Conservation (phyloP, 73 alveolate species). For the Symbiodinium pilosum region DNA sequence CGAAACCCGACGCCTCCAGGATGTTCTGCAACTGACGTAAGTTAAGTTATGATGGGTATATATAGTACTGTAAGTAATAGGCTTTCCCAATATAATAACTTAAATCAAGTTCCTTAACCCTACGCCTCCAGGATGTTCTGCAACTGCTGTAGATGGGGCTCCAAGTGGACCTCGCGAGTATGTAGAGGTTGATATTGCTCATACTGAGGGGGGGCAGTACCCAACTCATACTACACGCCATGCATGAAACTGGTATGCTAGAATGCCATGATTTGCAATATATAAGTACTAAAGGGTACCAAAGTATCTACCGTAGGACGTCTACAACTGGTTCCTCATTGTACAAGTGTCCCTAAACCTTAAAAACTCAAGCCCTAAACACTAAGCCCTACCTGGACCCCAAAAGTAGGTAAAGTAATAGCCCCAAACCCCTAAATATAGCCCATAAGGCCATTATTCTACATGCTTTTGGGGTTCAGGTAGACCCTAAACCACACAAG, state of each 20-base stretch:
- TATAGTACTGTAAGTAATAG: too few relatives aligned
- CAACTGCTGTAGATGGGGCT: not conserved
- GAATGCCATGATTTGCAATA: too few relatives aligned
- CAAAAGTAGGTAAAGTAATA: not conserved
- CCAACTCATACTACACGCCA: too few relatives aligned
- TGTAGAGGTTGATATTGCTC: too few relatives aligned
- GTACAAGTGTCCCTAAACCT: not conserved
- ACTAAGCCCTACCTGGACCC: not conserved
- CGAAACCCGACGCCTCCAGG: not conserved
- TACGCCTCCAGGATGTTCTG: not conserved
- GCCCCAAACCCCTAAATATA: not conserved
- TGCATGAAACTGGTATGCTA: too few relatives aligned
- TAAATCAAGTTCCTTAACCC: too few relatives aligned
- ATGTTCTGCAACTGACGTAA: not conserved
- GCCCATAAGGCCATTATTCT: not conserved
- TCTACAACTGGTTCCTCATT: not conserved
- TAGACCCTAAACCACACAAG: not conserved
- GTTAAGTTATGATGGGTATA: too few relatives aligned
- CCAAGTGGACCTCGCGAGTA: not conserved
- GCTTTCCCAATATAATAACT: too few relatives aligned
- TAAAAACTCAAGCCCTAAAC: not conserved
- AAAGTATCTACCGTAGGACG: not conserved
- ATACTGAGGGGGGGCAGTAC: too few relatives aligned
- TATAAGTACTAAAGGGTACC: too few relatives aligned
- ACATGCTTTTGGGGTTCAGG: too few relatives aligned